phyloP scores from a whole-genome alignment of 2,329 filamentous ascomycete genomes.

The Diaporthe vaccinii region DNA sequence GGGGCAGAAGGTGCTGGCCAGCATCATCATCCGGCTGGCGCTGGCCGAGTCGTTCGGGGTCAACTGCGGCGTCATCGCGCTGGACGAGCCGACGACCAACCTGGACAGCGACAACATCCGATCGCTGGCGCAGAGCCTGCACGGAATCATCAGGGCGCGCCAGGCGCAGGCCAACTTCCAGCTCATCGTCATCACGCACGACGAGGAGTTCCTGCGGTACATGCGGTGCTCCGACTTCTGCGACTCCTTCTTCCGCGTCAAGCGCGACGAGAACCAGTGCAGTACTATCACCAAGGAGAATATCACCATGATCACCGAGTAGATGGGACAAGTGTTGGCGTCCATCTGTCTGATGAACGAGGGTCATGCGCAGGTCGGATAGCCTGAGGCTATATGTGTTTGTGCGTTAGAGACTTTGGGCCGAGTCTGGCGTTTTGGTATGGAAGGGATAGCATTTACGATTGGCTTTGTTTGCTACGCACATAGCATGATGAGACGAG shows the following conservation, averaged over 20 bases:
- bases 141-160: constrained; percentile 87
- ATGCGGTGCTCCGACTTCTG: constrained; percentile 97
- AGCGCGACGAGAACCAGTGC: constrained; percentile 86
- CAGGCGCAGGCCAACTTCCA: constrained; percentile 95
- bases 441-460: constrained; percentile 2
- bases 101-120: constrained; percentile 96
- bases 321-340: background rate
- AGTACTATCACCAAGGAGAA: constrained; percentile 83
- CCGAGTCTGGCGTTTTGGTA: constrained; percentile 12
- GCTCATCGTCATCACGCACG: constrained; percentile 98
- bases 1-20: constrained; percentile 95
- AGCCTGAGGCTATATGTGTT: background rate
- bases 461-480: background rate
- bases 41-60: constrained; percentile 96
- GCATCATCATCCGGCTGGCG: constrained; percentile 96
- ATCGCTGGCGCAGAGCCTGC: constrained; percentile 85
- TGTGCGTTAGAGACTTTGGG: background rate
- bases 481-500: background rate
- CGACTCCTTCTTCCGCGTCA: constrained; percentile 91
- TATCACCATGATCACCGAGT: constrained; percentile 63
- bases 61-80: constrained; percentile 94
- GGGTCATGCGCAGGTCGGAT: too few species aligned
- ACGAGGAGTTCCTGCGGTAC: constrained; percentile 92
- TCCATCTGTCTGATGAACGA: background rate
- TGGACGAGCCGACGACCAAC: constrained; percentile 98